phyloP scores from a whole-genome alignment of 768 basidiomycete species.

The Candolleomyces eurysporus region DNA sequence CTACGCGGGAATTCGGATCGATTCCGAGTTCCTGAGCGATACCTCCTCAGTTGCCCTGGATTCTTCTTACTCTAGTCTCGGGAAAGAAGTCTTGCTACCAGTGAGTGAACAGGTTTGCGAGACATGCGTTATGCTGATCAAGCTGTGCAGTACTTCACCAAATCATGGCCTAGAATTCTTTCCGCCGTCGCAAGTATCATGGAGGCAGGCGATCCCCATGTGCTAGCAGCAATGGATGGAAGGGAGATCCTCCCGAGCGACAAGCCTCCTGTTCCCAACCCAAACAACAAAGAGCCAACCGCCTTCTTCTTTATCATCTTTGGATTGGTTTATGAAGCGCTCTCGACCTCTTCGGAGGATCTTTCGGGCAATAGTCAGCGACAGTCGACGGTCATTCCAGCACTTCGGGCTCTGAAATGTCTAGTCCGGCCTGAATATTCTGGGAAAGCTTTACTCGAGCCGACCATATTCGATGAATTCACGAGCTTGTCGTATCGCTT shows the following conservation, averaged over 20 bases:
- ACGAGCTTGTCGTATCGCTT: slow-evolving; percentile 85
- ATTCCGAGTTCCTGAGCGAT: slow-evolving; percentile 83
- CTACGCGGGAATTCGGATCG: slow-evolving; percentile 87
- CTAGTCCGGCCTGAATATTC: slow-evolving; percentile 80
- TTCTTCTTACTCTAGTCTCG: slow-evolving; percentile 81
- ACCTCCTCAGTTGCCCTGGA: slow-evolving; percentile 73
- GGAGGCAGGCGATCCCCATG: slow-evolving; percentile 61
- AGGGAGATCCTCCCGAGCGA: slow-evolving; percentile 39
- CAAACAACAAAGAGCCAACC: slow-evolving; percentile 58
- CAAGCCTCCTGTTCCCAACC: slow-evolving; percentile 19
- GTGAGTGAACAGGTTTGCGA: slow-evolving; percentile 38
- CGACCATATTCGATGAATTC: slow-evolving; percentile 86
- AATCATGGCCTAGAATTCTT: slow-evolving; percentile 74
- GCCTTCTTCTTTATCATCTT: slow-evolving; percentile 88
- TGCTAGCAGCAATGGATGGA: slow-evolving; percentile 83
- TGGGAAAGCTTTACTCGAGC: slow-evolving; percentile 78
- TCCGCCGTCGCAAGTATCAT: slow-evolving; percentile 84
- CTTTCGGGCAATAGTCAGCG: slow-evolving; percentile 44
- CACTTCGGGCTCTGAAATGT: slow-evolving; percentile 73
- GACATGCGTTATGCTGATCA: not conserved
- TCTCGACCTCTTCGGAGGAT: slow-evolving; percentile 66
- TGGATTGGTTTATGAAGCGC: slow-evolving; percentile 90
- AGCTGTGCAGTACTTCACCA: slow-evolving; percentile 7
- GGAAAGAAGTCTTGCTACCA: slow-evolving; percentile 87
- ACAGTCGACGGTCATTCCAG: slow-evolving; percentile 51